Evolutionary conservation across 306 rosid species (phyloP), one percentile per base, ranked within the genome.

Genomic region (Prunus campanulata): DNA sequence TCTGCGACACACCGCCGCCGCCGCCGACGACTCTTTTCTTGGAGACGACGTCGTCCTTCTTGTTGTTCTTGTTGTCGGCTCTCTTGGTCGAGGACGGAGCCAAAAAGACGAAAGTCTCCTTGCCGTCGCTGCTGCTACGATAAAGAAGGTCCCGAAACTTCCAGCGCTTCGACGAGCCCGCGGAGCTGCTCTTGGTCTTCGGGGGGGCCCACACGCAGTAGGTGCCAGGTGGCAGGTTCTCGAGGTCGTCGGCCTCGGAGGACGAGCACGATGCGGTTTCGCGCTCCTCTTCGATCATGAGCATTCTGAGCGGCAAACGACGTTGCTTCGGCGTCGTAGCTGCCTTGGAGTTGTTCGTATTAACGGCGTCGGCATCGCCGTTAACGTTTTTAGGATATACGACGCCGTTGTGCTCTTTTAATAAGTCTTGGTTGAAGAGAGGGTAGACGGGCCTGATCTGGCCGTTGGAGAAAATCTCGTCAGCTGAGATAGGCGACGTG

Each of bases 391-490:
- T 8, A 0, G 56, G 29, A 2, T 50, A 5, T 0, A 27, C 47
- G 18, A 9, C 44, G 20, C 22, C 76, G 11, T 50, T 42, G 25
- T 70, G 42, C 24, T 27, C 19, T 39, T 81, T 61, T 39, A 88
- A 88, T 20, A 87, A 30, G 32, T 29, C 35, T 56, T 66, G 88
- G 78, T 83, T 82, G 85, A 88, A 88, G 67, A 88, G 68, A 4
- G 98, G 97, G 79, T 87, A 91, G 2, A 71, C 62, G 12, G 98
- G 93, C 66, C 55, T 85, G 87, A 96, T 96, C 50, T 83, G 96
- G 22, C 99, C 99, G 81, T 92, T 87, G 67, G 46, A 83, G 85
- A 95, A 95, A 77, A 95, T 85, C 79, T 95, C 99, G 56, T 87
- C 93, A 11, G 98, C 98, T 1, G 98, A 83, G 2, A 89, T 88